Evolutionary conservation across 306 rosid species (phyloP), one percentile per base, ranked within the genome.

Genomic region (Quercus engelmannii): DNA sequence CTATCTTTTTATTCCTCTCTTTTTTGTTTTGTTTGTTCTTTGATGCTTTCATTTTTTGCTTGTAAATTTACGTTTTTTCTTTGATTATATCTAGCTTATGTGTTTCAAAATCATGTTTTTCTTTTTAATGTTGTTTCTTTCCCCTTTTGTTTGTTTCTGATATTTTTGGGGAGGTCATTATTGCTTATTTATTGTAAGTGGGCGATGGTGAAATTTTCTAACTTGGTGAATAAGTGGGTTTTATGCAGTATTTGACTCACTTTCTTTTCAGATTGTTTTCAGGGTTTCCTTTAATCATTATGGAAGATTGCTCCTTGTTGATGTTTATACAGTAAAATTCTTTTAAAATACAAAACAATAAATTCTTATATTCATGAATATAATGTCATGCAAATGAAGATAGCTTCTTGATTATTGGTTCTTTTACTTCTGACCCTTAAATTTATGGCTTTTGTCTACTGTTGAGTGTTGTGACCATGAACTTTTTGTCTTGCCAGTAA

Each of bases 141-240:
- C 67, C 6, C 20, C 19, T 26, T 33, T 72, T 70, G 31, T 19
- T 63, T n/a, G 25, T 61, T 77, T 81, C 67, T 79, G 67, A 30
- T 4, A 28, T 35, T 23, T 19, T 46, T 80, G 38, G 72, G 76
- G 76, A n/a, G 71, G 67, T 84, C 3, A 19, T 56, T 65, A 3
- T 43, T 41, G 38, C 19, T 80, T 49, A 10, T 35, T 43, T 77
- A 30, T n/a, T 15, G 35, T 9, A 41, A 49, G 55, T 63, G 58
- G 17, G 19, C 18, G 14, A 26, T 35, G 71, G 11, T 71, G n/a
- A 15, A 31, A 46, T 59, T 51, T 63, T 17, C 51, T 65, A 54
- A 38, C 28, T 57, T 38, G 26, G 30, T 19, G 21, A 54, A 62
- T 21, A 18, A 10, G n/a, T 7, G 71, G n/a, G 23, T 18, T 19